Conservation (phyloP, 495 filamentous ascomycete species). For the Parmelia sp. region DNA sequence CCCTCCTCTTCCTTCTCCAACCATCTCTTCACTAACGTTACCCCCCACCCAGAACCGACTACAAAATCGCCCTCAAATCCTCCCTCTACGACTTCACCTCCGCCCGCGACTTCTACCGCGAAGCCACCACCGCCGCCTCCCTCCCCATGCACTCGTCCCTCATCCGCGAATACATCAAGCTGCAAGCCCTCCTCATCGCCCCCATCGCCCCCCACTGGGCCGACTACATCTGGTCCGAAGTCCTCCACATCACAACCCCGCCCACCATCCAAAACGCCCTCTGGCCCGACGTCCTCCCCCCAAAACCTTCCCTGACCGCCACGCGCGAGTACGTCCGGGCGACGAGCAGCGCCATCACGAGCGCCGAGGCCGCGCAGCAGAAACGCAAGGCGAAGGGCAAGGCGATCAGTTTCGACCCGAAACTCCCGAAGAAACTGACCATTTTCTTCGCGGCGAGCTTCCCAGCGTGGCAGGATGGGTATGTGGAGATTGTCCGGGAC, state of each 20-base stretch:
- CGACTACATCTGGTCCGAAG: conserved; percentile 87
- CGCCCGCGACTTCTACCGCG: conserved; percentile 86
- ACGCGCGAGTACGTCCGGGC: conserved; percentile 71
- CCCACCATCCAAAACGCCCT: conserved; percentile 69
- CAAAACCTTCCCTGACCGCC: conserved; percentile 59
- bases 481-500: conserved; percentile 72
- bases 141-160: conserved; percentile 78
- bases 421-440: conserved; percentile 83
- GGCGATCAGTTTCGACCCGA: conserved; percentile 70
- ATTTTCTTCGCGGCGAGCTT: conserved; percentile 73
- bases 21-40: conserved; percentile 30
- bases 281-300: conserved; percentile 63
- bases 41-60: conserved; percentile 51
- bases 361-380: conserved; percentile 74
- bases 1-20: background rate
- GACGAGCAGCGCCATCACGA: conserved; percentile 72
- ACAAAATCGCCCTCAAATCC: conserved; percentile 87
- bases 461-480: conserved; percentile 86
- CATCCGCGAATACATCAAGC: conserved; percentile 68
- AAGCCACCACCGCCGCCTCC: conserved; percentile 62
- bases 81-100: conserved; percentile 82
- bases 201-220: conserved; percentile 89
- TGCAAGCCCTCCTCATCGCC: conserved; percentile 76
- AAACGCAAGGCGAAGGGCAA: conserved; percentile 86
- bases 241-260: conserved; percentile 56